Conservation (phyloP, 2,329 filamentous ascomycete genomes). For the Sporothrix curviconia region DNA sequence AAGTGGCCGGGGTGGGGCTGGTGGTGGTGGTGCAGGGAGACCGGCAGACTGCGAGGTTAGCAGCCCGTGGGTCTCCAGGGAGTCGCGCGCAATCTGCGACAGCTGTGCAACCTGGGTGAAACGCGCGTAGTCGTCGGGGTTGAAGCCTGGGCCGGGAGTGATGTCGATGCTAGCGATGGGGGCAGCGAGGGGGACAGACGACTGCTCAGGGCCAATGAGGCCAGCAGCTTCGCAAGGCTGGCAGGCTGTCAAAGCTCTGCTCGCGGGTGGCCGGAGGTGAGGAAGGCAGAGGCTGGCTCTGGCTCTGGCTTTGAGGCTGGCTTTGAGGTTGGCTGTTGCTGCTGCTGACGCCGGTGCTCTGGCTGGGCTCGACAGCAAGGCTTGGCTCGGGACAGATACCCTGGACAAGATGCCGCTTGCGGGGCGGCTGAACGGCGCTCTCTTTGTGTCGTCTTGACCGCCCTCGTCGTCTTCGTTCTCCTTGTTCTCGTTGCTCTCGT, state of each 20-base stretch:
- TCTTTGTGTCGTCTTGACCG: not conserved
- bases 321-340: not conserved
- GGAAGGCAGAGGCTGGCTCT: not conserved
- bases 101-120: not conserved
- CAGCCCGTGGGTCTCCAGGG: not conserved
- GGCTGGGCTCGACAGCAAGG: not conserved
- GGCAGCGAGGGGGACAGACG: not conserved
- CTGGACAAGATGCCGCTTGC: not conserved
- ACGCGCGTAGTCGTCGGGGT: conserved; percentile 13
- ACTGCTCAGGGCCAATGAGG: too few species aligned
- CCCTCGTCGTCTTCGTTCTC: not conserved
- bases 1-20: too few species aligned
- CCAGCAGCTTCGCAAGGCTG: not conserved
- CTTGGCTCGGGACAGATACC: not conserved
- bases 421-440: not conserved
- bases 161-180: conserved; percentile 3
- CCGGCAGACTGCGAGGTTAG: not conserved
- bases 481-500: not conserved
- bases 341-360: not conserved
- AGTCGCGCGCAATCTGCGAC: not conserved
- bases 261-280: not conserved
- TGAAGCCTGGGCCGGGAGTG: conserved; percentile 3
- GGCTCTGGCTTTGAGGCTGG: not conserved
- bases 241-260: not conserved
- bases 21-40: not conserved